A percentile compares a stretch with the other conserved stretches of the same genome.
phyloP scores from a whole-genome alignment of 1,284 basidiomycete genomes.

The Exobasidium rhododendri region DNA sequence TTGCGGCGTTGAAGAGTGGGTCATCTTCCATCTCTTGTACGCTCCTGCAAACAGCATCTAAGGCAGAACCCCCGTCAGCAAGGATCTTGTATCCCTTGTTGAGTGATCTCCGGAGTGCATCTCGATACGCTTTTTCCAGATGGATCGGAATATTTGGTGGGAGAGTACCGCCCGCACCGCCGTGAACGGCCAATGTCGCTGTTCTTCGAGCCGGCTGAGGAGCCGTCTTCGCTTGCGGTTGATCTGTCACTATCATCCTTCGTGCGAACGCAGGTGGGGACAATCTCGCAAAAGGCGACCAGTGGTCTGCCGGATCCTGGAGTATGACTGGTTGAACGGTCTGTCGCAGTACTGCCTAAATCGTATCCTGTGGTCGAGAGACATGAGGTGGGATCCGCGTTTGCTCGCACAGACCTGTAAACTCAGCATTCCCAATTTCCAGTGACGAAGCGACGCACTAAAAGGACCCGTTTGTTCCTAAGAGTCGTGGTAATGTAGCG shows the following conservation, averaged over 20 bases:
- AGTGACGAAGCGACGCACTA: no score
- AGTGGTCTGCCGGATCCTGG: no score
- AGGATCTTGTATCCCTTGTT: slow-evolving; percentile 66
- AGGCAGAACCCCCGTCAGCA: slow-evolving; percentile 67
- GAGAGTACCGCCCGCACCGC: slow-evolving; percentile 29
- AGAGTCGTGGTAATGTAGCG: no score
- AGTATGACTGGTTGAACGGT: no score
- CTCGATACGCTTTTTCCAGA: slow-evolving; percentile 65
- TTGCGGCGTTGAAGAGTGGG: slow-evolving; percentile 72
- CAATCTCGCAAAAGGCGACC: no score
- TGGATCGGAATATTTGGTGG: slow-evolving; percentile 19
- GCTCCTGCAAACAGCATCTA: slow-evolving; percentile 75
- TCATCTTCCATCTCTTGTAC: slow-evolving; percentile 72
- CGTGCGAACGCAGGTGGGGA: no score
- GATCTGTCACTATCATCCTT: slow-evolving; percentile 5
- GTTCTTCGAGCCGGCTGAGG: slow-evolving; percentile 12
- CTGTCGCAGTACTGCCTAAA: no score
- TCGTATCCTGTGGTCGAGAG: no score
- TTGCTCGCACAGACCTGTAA: no score
- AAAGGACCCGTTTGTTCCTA: no score
- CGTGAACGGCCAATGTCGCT: slow-evolving; percentile 28
- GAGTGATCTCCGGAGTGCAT: slow-evolving; percentile 62
- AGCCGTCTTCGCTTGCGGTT: not conserved
- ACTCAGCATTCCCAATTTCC: no score
- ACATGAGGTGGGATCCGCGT: no score